Base-by-base conservation (phyloP, 768 basidiomycete species). In the Mycena kentingensis region DNA sequence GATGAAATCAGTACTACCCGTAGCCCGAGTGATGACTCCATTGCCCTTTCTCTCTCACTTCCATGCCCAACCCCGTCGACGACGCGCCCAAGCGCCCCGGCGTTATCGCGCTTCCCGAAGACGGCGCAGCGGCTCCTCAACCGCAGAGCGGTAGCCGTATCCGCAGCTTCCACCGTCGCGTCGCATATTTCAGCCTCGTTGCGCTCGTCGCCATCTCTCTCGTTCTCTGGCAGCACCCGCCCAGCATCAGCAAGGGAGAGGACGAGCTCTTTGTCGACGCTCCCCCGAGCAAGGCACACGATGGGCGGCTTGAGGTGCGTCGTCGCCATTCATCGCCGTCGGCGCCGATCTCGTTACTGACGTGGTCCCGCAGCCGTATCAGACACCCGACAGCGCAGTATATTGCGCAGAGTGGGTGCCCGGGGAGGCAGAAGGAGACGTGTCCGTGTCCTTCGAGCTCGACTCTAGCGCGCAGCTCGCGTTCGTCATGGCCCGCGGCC, bases 11-110 rank as follows among this genome's bases (percentile, higher is more conserved):
- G n/a, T n/a, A n/a, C n/a, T n/a, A n/a, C n/a, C n/a, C n/a, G n/a
- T n/a, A n/a, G n/a, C n/a, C n/a, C n/a, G n/a, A n/a, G n/a, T n/a
- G n/a, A n/a, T n/a, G n/a, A n/a, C n/a, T n/a, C n/a, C n/a, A n/a
- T n/a, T n/a, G n/a, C n/a, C n/a, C n/a, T n/a, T n/a, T n/a, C n/a
- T n/a, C n/a, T n/a, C n/a, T n/a, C n/a, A n/a, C n/a, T n/a, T n/a
- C n/a, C n/a, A 52, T 46, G 51, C 45, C 44, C 18, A 49, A 49
- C 35, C 52, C 47, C 24, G 52, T 54, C n/a, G 46, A 54, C 41
- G 38, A 43, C 46, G 22, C 32, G 15, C 48, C 53, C 15, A 5
- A 12, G 12, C 21, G 16, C 28, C 34, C 34, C 13, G 47, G 53
- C 10, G 19, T 22, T 3, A 55, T 55, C 6, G 41, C 47, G 5